Evolutionary conservation across 176 grass and related monocot species (phyloP), one percentile per base, ranked within the genome.

Genomic region (barley (Hordeum vulgare)): DNA sequence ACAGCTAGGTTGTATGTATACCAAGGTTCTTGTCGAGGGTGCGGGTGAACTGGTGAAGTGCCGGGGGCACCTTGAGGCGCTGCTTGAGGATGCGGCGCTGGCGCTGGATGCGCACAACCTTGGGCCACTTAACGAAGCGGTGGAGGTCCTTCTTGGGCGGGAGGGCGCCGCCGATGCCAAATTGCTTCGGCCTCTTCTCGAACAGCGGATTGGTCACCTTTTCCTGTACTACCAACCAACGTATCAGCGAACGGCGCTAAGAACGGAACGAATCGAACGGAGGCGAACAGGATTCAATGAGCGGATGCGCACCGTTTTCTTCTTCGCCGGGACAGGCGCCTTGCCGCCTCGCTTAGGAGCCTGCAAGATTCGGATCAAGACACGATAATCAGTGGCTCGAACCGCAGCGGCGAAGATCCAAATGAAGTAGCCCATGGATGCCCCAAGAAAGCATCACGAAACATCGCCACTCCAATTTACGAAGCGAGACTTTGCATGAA

Each of bases 161-260:
- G 20, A 97, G 79, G 0, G 94, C 94, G 5, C 92, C 92, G 29
- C 92, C 94, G 69, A 97, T 94, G 20, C 91, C 94, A n/a, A 97
- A 97, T 81, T 97, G 94, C 89, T 93, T 97, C 63, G 92, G 88
- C 81, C 90, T 90, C 86, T 94, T 97, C 92, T 97, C 94, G 73
- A 97, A 97, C 36, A 94, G 80, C 2, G 94, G 94, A 63, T 97
- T 97, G 71, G 70, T 37, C 7, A 97, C 92, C 39, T 91, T 89
- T 53, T 88, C 94, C 94, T 97, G 81, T 54, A 77, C 54, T 41
- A 45, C 15, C n/a, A 45, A 54, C 26, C 59, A 68, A 47, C 20
- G 59, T 21, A 33, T 14, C 67, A 64, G 23, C 23, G 13, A 49
- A 11, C 36, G 23, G 62, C 8, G 65, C 11, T 3, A 40, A n/a